These are phyloP conservation scores for Nicotiana obtusifolia DNA, from an alignment of 257 asterid species.

Conservation along the genomic window DNA sequence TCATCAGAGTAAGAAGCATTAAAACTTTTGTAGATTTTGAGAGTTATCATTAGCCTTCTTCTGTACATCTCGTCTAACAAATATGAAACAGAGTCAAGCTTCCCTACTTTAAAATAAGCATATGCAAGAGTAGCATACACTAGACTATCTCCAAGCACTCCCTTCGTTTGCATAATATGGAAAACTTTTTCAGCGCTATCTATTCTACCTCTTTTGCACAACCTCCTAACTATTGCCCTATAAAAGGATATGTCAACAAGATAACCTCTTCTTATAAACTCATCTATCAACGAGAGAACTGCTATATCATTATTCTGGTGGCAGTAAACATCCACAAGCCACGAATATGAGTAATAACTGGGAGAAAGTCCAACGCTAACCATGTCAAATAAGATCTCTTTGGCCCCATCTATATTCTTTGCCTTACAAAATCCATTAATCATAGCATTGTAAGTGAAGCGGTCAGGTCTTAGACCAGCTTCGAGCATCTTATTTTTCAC, in stretches of 20 bases:
- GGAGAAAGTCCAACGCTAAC: slow-evolving; percentile 56
- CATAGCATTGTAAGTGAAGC: slow-evolving; percentile 76
- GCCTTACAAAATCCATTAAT: slow-evolving; percentile 71
- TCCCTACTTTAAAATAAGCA: slow-evolving; percentile 53
- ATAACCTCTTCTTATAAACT: slow-evolving; percentile 49
- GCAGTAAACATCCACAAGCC: slow-evolving; percentile 70
- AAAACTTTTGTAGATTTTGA: slow-evolving; percentile 44
- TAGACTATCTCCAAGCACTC: slow-evolving; percentile 61
- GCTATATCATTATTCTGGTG: slow-evolving; percentile 40
- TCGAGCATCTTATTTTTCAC: slow-evolving; percentile 66
- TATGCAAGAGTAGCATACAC: slow-evolving; percentile 56
- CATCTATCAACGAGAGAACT: slow-evolving; percentile 48
- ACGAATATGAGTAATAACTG: slow-evolving; percentile 45
- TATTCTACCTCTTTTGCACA: slow-evolving; percentile 62
- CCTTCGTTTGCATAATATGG: slow-evolving; percentile 49
- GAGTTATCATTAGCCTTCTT: slow-evolving; percentile 63
- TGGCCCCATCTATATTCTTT: slow-evolving; percentile 47
- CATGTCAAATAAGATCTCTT: slow-evolving; percentile 56
- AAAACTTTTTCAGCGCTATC: slow-evolving; percentile 57
- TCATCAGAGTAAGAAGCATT: slow-evolving; percentile 46
- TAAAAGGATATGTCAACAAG: slow-evolving; percentile 62
- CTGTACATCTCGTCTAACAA: slow-evolving; percentile 73
- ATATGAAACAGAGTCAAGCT: slow-evolving; percentile 30
- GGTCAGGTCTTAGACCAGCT: slow-evolving; percentile 66
- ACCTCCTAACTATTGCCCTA: slow-evolving; percentile 58